Conservation (phyloP, 2,329 filamentous ascomycete genomes). For the Monosporascus sp. region DNA sequence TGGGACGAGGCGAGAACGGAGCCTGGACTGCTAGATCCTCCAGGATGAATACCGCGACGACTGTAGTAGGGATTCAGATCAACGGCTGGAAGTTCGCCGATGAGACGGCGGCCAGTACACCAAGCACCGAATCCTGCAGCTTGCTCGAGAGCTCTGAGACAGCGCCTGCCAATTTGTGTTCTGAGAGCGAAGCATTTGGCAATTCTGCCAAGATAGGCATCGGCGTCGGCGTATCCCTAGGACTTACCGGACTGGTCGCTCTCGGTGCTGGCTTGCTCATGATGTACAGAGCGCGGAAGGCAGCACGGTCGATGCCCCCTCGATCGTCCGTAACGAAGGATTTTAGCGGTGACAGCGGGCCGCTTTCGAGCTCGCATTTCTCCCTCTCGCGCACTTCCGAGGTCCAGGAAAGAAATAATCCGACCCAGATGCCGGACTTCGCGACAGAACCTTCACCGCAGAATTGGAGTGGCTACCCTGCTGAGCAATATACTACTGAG, state of each 20-base stretch:
- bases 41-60: slow-evolving; percentile 6
- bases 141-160: not conserved
- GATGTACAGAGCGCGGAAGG: slow-evolving; percentile 12
- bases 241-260: slow-evolving; percentile 14
- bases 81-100: slow-evolving; percentile 15
- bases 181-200: not conserved
- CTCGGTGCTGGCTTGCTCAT: slow-evolving; percentile 13
- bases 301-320: not conserved
- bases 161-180: not conserved
- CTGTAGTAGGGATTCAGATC: slow-evolving; percentile 10
- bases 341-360: slow-evolving; percentile 4
- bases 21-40: slow-evolving; percentile 11
- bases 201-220: slow-evolving; percentile 9
- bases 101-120: slow-evolving; percentile 3
- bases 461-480: slow-evolving; percentile 5
- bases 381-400: slow-evolving; percentile 6
- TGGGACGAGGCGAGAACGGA: not conserved
- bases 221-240: slow-evolving; percentile 13
- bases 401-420: slow-evolving; percentile 4
- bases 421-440: slow-evolving; percentile 6
- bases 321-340: slow-evolving; percentile 3
- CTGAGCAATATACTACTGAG: slow-evolving; percentile 3
- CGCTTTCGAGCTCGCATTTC: slow-evolving; percentile 4
- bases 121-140: slow-evolving; percentile 6
- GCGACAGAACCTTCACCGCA: slow-evolving; percentile 1